phyloP scores from a whole-genome alignment of 2,329 filamentous ascomycete species.

The Stylonectria norvegica region DNA sequence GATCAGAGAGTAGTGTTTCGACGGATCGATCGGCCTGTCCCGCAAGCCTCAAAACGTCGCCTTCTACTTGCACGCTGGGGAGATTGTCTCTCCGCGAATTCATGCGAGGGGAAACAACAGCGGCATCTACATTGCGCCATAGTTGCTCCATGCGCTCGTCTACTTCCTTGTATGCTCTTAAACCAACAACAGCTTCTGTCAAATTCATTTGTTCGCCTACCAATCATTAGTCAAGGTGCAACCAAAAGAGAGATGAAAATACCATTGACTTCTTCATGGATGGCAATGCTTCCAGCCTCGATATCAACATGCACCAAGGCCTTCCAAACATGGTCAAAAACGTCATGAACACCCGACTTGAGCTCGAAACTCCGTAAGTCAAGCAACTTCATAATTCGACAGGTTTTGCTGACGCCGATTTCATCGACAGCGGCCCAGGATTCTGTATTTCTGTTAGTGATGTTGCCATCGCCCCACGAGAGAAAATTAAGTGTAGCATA shows the following conservation, averaged over 20 bases:
- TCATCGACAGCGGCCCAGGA: conserved; percentile 56
- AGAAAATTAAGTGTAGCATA: conserved; percentile 29
- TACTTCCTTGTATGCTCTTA: conserved; percentile 59
- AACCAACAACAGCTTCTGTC: conserved; percentile 51
- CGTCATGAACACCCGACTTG: conserved; percentile 61
- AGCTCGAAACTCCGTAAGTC: conserved; percentile 63
- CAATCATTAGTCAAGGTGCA: conserved; percentile 13
- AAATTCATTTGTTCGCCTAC: conserved; percentile 53
- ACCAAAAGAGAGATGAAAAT: conserved; percentile 10
- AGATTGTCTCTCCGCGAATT: conserved; percentile 33
- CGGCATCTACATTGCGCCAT: conserved; percentile 60
- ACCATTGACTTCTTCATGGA: conserved; percentile 54
- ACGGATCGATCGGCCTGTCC: conserved; percentile 45
- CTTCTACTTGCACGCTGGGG: conserved; percentile 40
- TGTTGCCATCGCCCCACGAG: no score
- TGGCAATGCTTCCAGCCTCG: conserved; percentile 50
- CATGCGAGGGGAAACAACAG: conserved; percentile 60
- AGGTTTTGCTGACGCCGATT: conserved; percentile 59
- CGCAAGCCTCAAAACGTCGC: conserved; percentile 41
- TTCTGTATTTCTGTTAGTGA: conserved; percentile 36
- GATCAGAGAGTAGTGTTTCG: conserved; percentile 50
- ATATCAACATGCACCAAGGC: conserved; percentile 61
- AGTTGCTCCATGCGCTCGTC: conserved; percentile 58
- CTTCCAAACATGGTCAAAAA: conserved; percentile 69
- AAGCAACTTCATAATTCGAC: conserved; percentile 62